Evolutionary conservation across 2,329 filamentous ascomycete genomes (phyloP), one percentile per base, ranked within the genome.

Genomic region (Claviceps lovelessii): DNA sequence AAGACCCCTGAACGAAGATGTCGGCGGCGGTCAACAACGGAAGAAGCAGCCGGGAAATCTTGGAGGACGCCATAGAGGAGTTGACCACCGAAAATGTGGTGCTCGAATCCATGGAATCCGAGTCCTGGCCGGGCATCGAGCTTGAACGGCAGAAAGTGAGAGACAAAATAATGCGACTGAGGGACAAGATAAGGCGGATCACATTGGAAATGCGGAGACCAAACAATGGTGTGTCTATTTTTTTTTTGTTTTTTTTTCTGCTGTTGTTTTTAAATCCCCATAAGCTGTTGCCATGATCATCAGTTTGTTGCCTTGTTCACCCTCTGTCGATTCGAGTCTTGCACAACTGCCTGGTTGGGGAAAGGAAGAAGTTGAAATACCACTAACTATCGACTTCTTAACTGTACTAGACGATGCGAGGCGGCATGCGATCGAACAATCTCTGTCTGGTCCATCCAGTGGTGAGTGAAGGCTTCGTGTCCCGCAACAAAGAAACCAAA

Each of bases 11-110:
- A 31, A 35, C 33, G 33, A 37, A 49, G 11, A 49, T 49, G 47
- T 11, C 47, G 19, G n/a, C 8, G 7, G 15, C n/a, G 5, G 15
- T 10, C 2, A 19, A 13, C 31, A 37, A 17, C 47, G 11, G 6
- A 19, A 13, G 9, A 9, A n/a, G 23, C 5, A 13, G 19, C n/a
- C 17, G 33, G 31, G 3, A 4, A 55, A 58, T 54, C 10, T 50
- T 66, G 19, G 60, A 65, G 49, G 63, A 61, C 19, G 59, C 76
- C 23, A 59, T 58, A 19, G 71, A 74, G 50, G 73, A 76, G 54
- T 62, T 77, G 57, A 64, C 60, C 37, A 65, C 75, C 23, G 70
- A 75, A 56, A 64, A 64, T 49, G 70, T 72, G 51, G 67, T 77
- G 23, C 64, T 77, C 3, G 58, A 61, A 8, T 76, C 74, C 2